Base-by-base conservation (phyloP, 1,284 basidiomycete species). In the Leccinum holopus region DNA sequence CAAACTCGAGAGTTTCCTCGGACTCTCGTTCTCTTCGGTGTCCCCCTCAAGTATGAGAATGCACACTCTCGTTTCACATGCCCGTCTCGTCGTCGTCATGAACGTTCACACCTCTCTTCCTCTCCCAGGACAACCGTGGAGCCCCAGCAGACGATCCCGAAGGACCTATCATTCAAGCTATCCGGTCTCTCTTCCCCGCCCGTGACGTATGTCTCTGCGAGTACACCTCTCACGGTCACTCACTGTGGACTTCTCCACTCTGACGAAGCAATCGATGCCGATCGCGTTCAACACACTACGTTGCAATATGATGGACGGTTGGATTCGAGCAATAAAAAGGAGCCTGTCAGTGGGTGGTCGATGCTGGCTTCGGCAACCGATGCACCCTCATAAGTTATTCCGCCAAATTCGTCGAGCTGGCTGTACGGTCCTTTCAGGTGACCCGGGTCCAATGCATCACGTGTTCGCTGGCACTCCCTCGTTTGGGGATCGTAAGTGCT, bases 221-320 rank as follows among this genome's bases (percentile, higher is more conserved):
- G 78, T 99, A 99, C 82, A 98, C 97, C 11, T 93, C 93, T 56
- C 96, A 98, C 73, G 97, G 97, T 9, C 30, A 32, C 30, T 0
- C 97, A 99, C 79, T 99, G 97, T 72, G 97, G 97, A 32, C 75
- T 95, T 63, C 85, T 97, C 32, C 77, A 89, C 67, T 66, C 74
- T 1, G 90, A 94, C 69, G 90, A 90, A 14, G 86, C 87, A 2
- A 90, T 95, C 76, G 79, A 94, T 76, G 87, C 87, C 54, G 80
- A 79, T 99, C 21, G 95, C 97, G 0, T 82, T 98, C 56, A 88
- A 85, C 95, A 0, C 94, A 99, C 77, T 97, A 95, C 72, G 97
- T 99, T 63, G 97, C 97, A 1, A 99, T 77, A 99, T 99, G 97
- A 99, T 99, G 96, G 97, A 99, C 74, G 97, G 96, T 0, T 83